A percentile compares a stretch with the other conserved stretches of the same genome.
phyloP scores from a whole-genome alignment of 352 stramenopile species.

The Globisporangium rhizosaccharum region DNA sequence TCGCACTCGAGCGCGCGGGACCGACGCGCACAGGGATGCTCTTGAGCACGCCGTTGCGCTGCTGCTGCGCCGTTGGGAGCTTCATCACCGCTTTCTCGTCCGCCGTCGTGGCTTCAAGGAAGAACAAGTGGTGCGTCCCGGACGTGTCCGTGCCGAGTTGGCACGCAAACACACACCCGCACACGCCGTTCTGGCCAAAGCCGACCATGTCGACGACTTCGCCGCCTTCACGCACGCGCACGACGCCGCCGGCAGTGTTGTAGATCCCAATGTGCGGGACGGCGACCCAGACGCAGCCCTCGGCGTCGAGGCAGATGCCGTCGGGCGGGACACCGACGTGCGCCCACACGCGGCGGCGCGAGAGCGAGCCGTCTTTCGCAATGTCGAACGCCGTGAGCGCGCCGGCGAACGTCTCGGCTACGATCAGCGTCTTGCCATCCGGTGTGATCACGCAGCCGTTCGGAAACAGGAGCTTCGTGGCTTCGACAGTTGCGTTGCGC shows the following conservation, averaged over 20 bases:
- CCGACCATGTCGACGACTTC: slow-evolving; percentile 48
- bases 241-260: slow-evolving; percentile 34
- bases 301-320: slow-evolving; percentile 59
- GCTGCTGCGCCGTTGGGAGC: slow-evolving; percentile 22
- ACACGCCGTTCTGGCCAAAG: slow-evolving; percentile 56
- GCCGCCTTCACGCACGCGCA: slow-evolving; percentile 52
- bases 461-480: slow-evolving; percentile 59
- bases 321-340: slow-evolving; percentile 39
- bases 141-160: slow-evolving; percentile 45
- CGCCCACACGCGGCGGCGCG: slow-evolving; percentile 49
- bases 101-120: slow-evolving; percentile 39
- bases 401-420: slow-evolving; percentile 53
- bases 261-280: slow-evolving; percentile 50
- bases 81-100: slow-evolving; percentile 42
- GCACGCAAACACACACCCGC: slow-evolving; percentile 48
- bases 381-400: slow-evolving; percentile 64
- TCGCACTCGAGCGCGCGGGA: slow-evolving; percentile 28
- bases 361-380: slow-evolving; percentile 33
- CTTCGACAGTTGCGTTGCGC: slow-evolving; percentile 35
- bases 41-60: slow-evolving; percentile 37
- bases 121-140: slow-evolving; percentile 53
- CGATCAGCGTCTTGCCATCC: slow-evolving; percentile 67
- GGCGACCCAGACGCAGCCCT: slow-evolving; percentile 61
- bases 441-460: slow-evolving; percentile 68
- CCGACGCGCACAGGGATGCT: slow-evolving; percentile 46